Base-by-base conservation (phyloP, 2,329 filamentous ascomycete genomes). In the Ceratocystis lukuohia region DNA sequence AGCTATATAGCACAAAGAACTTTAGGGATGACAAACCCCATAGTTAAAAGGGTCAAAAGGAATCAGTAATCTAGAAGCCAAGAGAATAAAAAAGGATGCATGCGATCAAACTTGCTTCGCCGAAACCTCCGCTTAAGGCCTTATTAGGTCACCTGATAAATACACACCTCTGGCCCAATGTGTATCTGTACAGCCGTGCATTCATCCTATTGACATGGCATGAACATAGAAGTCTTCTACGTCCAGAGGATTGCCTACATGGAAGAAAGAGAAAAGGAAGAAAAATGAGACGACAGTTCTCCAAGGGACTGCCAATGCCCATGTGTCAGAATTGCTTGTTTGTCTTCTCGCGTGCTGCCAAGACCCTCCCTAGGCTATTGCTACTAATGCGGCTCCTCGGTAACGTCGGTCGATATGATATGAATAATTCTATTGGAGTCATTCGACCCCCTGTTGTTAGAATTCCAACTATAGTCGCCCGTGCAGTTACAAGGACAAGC, bases 241-340 rank as follows among this genome's bases (percentile, higher is more conserved):
- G 3, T 7, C 28, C 8, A 53, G 15, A 33, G 44, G 28, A 64
- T 22, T 41, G 37, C 3, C 17, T 37, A 17, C 45, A 64, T 30
- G 12, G 22, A 64, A 48, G 41, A 50, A 20, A 8, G 20, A 62
- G 37, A 45, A 45, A 44, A 45, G 5, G 17, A 44, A 22, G 12
- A 17, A 63, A 63, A 64, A 62, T 44, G 41, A 62, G 59, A 62
- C 22, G 46, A 53, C 22, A 64, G 22, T 8, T 25, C 30, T 37
- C 20, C 28, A 37, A 59, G 56, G 56, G 15, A 59, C 28, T 5
- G n/a, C 33, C 56, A 8, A 10, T 20, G 25, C 37, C 56, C 56
- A 28, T 37, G 28, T 37, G 56, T 37, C 15, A 33, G 3, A 20
- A n/a, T 37, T 37, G 56, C 56, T 37, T 37, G 56, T 33, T 37